Conservation (phyloP, 2,329 filamentous ascomycete genomes). For the Colletotrichum simmondsii region DNA sequence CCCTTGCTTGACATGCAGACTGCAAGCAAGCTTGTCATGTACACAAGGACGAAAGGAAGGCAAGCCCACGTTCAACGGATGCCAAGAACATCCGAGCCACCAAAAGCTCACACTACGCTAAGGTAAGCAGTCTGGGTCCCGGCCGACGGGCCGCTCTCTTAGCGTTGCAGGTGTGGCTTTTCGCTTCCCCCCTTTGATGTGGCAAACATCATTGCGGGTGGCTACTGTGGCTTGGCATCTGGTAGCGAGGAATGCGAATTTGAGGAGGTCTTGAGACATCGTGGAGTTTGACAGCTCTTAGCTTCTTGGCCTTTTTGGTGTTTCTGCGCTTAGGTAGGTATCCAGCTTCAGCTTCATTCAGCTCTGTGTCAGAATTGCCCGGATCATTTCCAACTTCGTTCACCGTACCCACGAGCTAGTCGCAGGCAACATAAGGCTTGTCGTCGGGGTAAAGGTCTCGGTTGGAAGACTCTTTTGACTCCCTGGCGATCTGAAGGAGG, state of each 20-base stretch:
- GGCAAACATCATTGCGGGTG: not conserved
- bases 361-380: not conserved
- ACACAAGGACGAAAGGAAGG: not conserved
- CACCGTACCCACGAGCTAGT: not conserved
- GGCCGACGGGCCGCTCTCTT: not conserved
- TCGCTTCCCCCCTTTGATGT: not conserved
- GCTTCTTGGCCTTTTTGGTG: not conserved
- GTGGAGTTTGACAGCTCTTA: not conserved
- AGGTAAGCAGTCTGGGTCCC: not conserved
- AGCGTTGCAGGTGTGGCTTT: not conserved
- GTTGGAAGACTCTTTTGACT: not conserved
- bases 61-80: not conserved
- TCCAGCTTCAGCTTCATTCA: not conserved
- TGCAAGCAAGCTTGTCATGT: not conserved
- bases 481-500: not conserved
- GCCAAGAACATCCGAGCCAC: conserved; percentile 1
- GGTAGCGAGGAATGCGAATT: not conserved
- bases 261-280: not conserved
- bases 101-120: not conserved
- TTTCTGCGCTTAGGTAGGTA: not conserved
- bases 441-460: not conserved
- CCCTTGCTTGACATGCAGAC: not conserved
- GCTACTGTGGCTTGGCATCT: not conserved
- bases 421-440: not conserved
- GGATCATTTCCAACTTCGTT: not conserved